Base-by-base conservation (phyloP, 2,329 filamentous ascomycete genomes). In the Neonectria ditissima region DNA sequence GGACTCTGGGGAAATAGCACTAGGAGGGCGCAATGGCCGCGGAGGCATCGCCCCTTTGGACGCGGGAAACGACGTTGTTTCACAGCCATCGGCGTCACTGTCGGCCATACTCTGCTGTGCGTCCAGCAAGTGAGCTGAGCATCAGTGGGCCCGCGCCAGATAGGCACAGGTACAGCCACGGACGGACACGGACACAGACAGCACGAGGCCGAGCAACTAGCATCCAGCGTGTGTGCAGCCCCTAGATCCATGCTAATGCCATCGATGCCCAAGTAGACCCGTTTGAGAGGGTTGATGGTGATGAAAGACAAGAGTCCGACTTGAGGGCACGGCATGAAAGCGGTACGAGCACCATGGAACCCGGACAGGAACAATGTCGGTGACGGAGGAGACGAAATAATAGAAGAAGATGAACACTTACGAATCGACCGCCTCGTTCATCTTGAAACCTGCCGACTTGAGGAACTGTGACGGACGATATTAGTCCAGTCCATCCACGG, bases 401-500 rank as follows among this genome's bases (percentile, higher is more conserved):
- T 39, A 54, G 57, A 62, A 37, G 26, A 32, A 50, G 58, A 51
- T 30, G 24, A 51, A 71, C n/a, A 87, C 86, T 86, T 80, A 88
- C 86, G 81, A 77, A 78, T 88, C 84, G 52, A 87, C 77, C 41
- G 86, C 86, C 62, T 84, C 80, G 60, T 87, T 82, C 7, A 87
- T 73, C 71, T 82, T 84, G 73, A 83, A 88, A 48, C 79, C 78
- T 6, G 81, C 73, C 50, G 77, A 80, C 69, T 82, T 87, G 22
- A 86, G 78, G 66, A 78, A 85, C 84, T 86, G 64, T 62, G 63
- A 57, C 37, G 63, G 47, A 52, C 30, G 11, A 56, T 62, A 65
- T 77, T 70, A 77, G 75, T 69, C 59, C 51, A 62, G 58, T 56
- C 43, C 37, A 57, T 58, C 63, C 58, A 20, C 47, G 41, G 53